phyloP scores from a whole-genome alignment of 257 asterid genomes.

The Solanum acaule region DNA sequence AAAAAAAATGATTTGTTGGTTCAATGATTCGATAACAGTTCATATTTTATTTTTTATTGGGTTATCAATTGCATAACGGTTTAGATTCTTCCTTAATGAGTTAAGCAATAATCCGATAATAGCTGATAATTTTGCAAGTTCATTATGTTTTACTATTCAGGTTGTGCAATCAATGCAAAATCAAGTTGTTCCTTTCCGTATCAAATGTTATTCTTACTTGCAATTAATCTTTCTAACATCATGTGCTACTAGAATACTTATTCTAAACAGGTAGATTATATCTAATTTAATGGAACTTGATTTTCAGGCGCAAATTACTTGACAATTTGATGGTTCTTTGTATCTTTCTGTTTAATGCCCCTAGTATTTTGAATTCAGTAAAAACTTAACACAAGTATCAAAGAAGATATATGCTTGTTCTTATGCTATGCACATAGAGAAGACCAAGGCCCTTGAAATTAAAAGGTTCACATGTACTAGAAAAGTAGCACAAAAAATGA shows the following conservation, averaged over 20 bases:
- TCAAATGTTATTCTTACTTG: too few species aligned
- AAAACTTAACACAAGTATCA: background rate
- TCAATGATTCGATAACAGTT: too few species aligned
- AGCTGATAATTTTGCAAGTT: background rate
- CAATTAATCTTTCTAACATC: too few species aligned
- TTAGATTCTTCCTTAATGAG: too few species aligned
- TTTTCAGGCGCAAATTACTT: too few species aligned
- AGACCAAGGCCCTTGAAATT: background rate
- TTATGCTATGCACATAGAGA: background rate
- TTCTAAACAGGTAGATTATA: too few species aligned
- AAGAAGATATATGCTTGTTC: background rate
- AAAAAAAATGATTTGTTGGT: background rate
- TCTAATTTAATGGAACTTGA: too few species aligned
- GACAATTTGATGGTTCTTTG: background rate
- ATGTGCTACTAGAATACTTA: too few species aligned
- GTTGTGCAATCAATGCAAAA: background rate
- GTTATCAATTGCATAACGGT: too few species aligned
- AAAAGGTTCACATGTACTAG: background rate
- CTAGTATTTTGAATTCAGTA: too few species aligned
- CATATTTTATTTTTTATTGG: too few species aligned
- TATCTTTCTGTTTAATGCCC: background rate
- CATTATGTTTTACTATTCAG: background rate
- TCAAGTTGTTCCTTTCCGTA: background rate
- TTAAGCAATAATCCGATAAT: too few species aligned
- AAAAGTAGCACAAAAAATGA: background rate